Evolutionary conservation across 768 basidiomycete species (phyloP), one percentile per base, ranked within the genome.

Genomic region (Lanmaoa pseudosensibilis): DNA sequence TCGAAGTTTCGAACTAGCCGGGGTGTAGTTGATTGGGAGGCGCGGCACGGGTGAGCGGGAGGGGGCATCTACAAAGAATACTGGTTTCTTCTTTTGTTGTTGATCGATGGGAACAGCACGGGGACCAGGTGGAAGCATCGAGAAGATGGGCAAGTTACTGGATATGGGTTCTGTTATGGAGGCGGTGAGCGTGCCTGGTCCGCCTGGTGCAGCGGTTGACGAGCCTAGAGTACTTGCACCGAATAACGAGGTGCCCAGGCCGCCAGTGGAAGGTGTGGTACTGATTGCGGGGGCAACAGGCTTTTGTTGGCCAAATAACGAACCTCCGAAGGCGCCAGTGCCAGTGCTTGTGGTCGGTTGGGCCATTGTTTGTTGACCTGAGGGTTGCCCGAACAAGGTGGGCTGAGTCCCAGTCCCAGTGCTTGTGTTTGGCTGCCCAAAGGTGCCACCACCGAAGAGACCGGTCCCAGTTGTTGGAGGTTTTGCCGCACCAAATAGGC

Each of bases 91-190:
- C 75, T 91, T 91, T 32, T 81, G 77, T 56, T 78, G 76, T 55
- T 78, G 78, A 19, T 88, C 88, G 16, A 84, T 77, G 54, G 80
- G 78, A 60, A 83, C 75, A 27, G 82, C 80, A 47, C 80, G 89
- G 27, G 83, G 88, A 38, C 86, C 84, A 13, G 87, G 82, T 21
- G 87, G 86, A 33, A 92, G 82, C 80, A 91, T 78, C 50, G 81
- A 83, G 68, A 87, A 92, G 49, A 89, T 86, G 5, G 86, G 86
- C 50, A 90, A 69, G 58, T 87, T 86, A 48, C 83, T 77, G 33
- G 81, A 83, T 59, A 93, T 86, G 9, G 91, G 91, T 69, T 95
- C 90, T 27, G 90, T 87, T 66, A 98, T 92, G 19, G 94, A 94
- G 2, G 93, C 90, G 10, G 87, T 89, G 51, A 96, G 75, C 0